Percentiles rank a stretch among this genome's conserved stretches.
Conservation (phyloP, 768 basidiomycete genomes). For the Astraeus odoratus region DNA sequence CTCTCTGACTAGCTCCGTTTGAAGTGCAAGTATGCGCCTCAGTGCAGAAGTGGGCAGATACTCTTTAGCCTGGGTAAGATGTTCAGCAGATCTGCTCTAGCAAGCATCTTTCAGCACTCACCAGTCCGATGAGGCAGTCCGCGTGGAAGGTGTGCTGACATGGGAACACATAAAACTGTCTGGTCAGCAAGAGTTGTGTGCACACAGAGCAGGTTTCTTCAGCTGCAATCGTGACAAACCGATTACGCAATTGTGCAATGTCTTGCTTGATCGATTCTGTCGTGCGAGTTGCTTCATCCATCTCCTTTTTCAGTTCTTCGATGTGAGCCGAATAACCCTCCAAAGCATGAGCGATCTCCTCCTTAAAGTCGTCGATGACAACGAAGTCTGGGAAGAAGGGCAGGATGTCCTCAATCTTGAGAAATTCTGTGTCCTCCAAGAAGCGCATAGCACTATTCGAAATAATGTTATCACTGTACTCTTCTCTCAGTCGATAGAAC, state of each 20-base stretch:
- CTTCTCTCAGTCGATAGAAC: conserved; percentile 27
- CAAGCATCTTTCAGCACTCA: conserved; percentile 32
- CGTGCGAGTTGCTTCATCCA: conserved; percentile 91
- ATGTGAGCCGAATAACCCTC: conserved; percentile 93
- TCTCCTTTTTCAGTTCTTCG: conserved; percentile 81
- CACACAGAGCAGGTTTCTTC: conserved; percentile 85
- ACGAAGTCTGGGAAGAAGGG: conserved; percentile 99
- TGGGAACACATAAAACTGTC: conserved; percentile 98
- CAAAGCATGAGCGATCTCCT: conserved; percentile 93
- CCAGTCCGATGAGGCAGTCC: conserved; percentile 92
- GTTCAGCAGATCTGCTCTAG: neutral
- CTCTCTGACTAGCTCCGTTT: conserved; percentile 73
- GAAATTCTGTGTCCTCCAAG: conserved; percentile 85
- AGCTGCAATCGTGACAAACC: conserved; percentile 88
- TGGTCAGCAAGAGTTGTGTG: conserved; percentile 62
- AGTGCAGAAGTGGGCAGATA: conserved; percentile 77
- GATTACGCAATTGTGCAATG: conserved; percentile 74
- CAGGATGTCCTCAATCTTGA: conserved; percentile 97
- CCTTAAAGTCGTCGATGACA: conserved; percentile 98
- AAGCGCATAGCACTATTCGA: conserved; percentile 85
- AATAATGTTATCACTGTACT: neutral
- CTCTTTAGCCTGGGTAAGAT: conserved; percentile 72
- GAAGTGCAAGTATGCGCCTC: conserved; percentile 79
- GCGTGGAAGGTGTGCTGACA: conserved; percentile 98
- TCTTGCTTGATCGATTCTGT: conserved; percentile 94